Conservation (phyloP, 129 eudicot genomes). For the Escallonia herrerae region DNA sequence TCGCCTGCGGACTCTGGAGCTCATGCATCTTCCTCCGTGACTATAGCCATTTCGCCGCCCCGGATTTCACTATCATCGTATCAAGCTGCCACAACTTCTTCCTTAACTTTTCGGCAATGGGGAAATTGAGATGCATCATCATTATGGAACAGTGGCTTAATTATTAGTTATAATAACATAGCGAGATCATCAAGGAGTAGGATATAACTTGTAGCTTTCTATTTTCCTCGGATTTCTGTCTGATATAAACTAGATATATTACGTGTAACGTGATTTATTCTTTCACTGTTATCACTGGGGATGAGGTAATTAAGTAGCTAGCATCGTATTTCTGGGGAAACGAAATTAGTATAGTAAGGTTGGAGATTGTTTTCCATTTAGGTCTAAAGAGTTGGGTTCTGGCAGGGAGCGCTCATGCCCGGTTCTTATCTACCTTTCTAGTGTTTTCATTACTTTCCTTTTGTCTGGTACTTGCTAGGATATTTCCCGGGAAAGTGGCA, state of each 20-base stretch:
- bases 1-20: slow-evolving; percentile 78
- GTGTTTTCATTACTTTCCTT: slow-evolving; percentile 18
- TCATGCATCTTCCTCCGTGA: slow-evolving; percentile 41
- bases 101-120: slow-evolving; percentile 15
- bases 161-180: slow-evolving; percentile 3
- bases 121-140: slow-evolving; percentile 11
- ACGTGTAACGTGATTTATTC: too few species aligned
- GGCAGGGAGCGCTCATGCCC: slow-evolving; percentile 24
- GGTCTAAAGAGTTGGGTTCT: slow-evolving; percentile 13
- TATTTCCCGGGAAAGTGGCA: slow-evolving; percentile 10
- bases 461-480: slow-evolving; percentile 16
- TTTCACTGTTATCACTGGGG: too few species aligned
- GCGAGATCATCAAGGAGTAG: background rate
- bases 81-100: slow-evolving; percentile 22
- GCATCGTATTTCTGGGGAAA: too few species aligned
- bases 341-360: background rate
- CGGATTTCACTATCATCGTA: slow-evolving; percentile 36
- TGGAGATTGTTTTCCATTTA: slow-evolving; percentile 17
- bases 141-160: slow-evolving; percentile 7
- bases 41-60: slow-evolving; percentile 35
- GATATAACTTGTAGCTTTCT: too few species aligned
- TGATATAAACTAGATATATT: too few species aligned
- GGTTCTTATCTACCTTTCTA: slow-evolving; percentile 4
- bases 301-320: too few species aligned
- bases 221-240: too few species aligned